Percentiles rank a stretch among this genome's conserved stretches.
Conservation (phyloP, 148 eudicot genomes). For the Linanthus parryae region DNA sequence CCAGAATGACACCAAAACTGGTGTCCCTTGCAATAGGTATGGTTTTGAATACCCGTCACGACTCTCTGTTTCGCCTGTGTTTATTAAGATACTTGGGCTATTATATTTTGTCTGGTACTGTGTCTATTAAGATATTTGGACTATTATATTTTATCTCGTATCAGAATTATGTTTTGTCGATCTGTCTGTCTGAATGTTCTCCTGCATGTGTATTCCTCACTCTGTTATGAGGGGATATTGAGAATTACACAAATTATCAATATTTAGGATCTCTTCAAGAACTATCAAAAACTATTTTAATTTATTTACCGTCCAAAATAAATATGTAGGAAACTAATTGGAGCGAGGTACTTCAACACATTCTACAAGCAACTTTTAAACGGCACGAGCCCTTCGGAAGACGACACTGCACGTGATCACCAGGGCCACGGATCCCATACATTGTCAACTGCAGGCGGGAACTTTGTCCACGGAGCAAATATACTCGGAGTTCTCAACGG, state of each 20-base stretch:
- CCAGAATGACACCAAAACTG: slow-evolving; percentile 18
- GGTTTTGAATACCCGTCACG: background rate
- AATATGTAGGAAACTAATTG: slow-evolving; percentile 55
- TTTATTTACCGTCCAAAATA: background rate
- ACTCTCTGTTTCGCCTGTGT: too few species aligned
- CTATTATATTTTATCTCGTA: too few species aligned
- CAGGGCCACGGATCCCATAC: slow-evolving; percentile 80
- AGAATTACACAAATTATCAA: too few species aligned
- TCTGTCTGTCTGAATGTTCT: too few species aligned
- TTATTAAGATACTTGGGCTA: too few species aligned
- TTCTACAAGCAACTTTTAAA: slow-evolving; percentile 14
- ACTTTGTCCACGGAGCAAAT: slow-evolving; percentile 44
- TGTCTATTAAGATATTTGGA: too few species aligned
- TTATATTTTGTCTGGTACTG: too few species aligned
- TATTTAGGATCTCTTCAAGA: background rate
- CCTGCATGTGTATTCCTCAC: too few species aligned
- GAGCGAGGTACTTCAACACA: slow-evolving; percentile 54
- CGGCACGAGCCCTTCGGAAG: background rate
- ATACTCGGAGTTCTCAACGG: slow-evolving; percentile 36
- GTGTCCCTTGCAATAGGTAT: slow-evolving; percentile 53
- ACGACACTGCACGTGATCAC: slow-evolving; percentile 39
- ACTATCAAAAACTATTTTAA: background rate
- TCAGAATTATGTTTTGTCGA: too few species aligned
- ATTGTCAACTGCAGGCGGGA: slow-evolving; percentile 65
- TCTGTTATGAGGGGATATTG: too few species aligned